These are phyloP conservation scores for Candida yuanshanica DNA, from an alignment of 805 yeast genomes.

Conservation along the genomic window DNA sequence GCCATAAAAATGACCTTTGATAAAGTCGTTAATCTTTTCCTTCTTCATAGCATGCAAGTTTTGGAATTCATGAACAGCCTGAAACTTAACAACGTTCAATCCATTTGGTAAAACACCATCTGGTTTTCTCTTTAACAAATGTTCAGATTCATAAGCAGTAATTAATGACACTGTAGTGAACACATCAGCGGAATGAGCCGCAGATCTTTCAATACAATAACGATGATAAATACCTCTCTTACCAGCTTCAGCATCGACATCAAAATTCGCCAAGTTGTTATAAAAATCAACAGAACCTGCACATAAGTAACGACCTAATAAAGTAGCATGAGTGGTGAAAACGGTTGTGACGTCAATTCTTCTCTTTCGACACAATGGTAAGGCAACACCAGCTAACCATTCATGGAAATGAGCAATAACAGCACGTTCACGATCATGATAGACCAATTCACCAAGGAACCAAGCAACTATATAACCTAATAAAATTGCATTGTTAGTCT, in stretches of 20 bases:
- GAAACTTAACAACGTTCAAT: conserved; percentile 89
- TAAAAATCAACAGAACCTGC: conserved; percentile 96
- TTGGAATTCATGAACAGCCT: conserved; percentile 97
- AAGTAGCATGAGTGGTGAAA: conserved; percentile 95
- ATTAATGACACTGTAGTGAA: conserved; percentile 96
- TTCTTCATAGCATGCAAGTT: conserved; percentile 89
- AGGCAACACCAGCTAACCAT: conserved; percentile 96
- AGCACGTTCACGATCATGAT: conserved; percentile 77
- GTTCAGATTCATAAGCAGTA: conserved; percentile 95
- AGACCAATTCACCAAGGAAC: conserved; percentile 93
- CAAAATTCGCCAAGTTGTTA: conserved; percentile 82
- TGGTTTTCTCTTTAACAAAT: conserved; percentile 88
- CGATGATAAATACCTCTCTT: conserved; percentile 96
- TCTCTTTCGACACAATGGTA: conserved; percentile 88
- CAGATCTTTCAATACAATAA: conserved; percentile 94
- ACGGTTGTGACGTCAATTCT: conserved; percentile 90
- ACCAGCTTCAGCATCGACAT: conserved; percentile 97
- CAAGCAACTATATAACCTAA: conserved; percentile 93
- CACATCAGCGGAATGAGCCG: conserved; percentile 93
- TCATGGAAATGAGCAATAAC: conserved; percentile 94
- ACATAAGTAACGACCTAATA: conserved; percentile 90
- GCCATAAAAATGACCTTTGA: conserved; percentile 96
- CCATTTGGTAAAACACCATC: conserved; percentile 98
- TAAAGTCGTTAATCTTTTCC: conserved; percentile 88
- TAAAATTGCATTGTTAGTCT: conserved; percentile 87